Conservation (phyloP, 2,329 filamentous ascomycete species). For the Chaetothyriales sp. region DNA sequence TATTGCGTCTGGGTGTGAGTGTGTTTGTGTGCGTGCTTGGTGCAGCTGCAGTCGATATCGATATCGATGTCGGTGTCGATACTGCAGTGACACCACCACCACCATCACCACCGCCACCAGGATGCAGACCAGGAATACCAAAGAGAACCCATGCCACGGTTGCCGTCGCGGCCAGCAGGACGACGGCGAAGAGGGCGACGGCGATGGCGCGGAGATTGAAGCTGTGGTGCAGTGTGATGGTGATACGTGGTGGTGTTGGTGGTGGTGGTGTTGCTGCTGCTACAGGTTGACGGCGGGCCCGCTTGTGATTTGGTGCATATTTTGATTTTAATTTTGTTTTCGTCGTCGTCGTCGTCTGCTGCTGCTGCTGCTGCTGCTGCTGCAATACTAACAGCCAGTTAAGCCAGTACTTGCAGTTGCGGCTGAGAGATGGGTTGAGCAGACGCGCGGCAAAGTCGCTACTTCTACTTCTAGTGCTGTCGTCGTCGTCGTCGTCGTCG, state of each 20-base stretch:
- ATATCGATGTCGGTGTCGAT: too few species aligned
- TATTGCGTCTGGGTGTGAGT: too few species aligned
- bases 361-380: conserved; percentile 4
- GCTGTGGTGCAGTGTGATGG: conserved; percentile 10
- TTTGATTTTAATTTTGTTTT: too few species aligned
- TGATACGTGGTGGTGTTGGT: conserved; percentile 1
- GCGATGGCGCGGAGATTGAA: conserved; percentile 9
- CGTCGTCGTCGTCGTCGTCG: not conserved
- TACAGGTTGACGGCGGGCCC: too few species aligned
- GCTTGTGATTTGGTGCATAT: too few species aligned
- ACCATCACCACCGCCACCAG: conserved; percentile 5
- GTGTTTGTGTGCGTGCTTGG: too few species aligned
- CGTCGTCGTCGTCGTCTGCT: not conserved
- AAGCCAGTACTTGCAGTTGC: conserved; percentile 14
- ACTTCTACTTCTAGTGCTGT: too few species aligned
- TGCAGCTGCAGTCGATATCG: too few species aligned
- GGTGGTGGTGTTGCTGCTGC: not conserved
- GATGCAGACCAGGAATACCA: conserved; percentile 11
- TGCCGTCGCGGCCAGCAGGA: conserved; percentile 9
- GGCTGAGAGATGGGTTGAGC: conserved; percentile 9
- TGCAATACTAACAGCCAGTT: conserved; percentile 9
- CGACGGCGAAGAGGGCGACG: conserved; percentile 1
- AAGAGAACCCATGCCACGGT: conserved; percentile 15
- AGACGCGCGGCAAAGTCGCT: conserved; percentile 12
- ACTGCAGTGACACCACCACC: conserved; percentile 4